Evolutionary conservation across 768 basidiomycete genomes (phyloP).

Genomic region (Porpolomopsis calyptriformis): DNA sequence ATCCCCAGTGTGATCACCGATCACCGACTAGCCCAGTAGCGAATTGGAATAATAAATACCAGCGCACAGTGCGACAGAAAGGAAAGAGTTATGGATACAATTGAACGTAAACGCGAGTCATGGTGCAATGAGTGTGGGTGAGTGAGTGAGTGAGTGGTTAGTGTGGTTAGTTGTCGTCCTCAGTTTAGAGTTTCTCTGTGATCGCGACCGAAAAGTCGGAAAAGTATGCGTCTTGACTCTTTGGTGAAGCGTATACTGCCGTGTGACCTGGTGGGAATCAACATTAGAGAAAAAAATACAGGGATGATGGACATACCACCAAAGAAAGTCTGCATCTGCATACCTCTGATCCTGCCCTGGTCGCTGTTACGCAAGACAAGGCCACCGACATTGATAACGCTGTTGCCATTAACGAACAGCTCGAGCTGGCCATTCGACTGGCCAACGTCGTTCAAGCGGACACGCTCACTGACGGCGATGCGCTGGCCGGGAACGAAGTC

Average conservation of each 20-base stretch:
- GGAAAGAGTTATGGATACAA: background rate
- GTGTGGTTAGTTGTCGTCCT: no score
- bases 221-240: conserved; percentile 53
- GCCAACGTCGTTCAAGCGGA: conserved; percentile 64
- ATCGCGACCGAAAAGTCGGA: conserved; percentile 62
- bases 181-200: conserved; percentile 32
- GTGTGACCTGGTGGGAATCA: conserved; percentile 28
- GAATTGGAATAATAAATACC: background rate
- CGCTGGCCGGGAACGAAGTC: conserved; percentile 51
- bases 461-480: conserved; percentile 59
- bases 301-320: conserved; percentile 28
- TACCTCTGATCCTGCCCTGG: conserved; percentile 47
- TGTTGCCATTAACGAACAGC: conserved; percentile 55
- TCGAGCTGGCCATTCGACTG: conserved; percentile 62
- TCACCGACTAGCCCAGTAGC: no score
- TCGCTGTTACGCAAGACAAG: conserved; percentile 42
- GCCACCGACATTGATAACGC: conserved; percentile 46
- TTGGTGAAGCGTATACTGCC: conserved; percentile 45
- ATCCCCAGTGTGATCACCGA: no score
- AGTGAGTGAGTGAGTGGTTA: background rate
- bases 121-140: background rate
- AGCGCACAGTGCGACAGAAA: no score
- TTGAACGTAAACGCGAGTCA: background rate
- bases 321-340: conserved; percentile 75
- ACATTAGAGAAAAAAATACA: conserved; percentile 2